Evolutionary conservation across 176 grass and related monocot species (phyloP), one percentile per base, ranked within the genome.

Genomic region (Oryza brachyantha): DNA sequence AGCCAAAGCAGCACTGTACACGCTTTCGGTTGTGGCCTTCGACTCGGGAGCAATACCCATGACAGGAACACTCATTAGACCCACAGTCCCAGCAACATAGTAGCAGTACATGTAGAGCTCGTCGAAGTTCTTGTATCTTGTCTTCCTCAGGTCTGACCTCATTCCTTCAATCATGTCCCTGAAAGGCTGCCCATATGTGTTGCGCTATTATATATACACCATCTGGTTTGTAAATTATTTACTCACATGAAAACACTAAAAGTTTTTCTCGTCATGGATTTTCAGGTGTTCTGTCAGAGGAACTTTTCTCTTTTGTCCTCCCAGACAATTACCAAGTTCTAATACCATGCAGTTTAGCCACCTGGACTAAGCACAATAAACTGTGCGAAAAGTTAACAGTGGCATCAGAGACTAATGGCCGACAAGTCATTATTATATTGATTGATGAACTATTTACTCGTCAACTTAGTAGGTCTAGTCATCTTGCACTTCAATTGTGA

Each of bases 31-130:
- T 22, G 90, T 90, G 3, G 95, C 90, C 79, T 79, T 91, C 11
- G 96, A 98, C 34, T 98, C 90, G 0, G 87, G 89, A 0, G 90
- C 90, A 5, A 94, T 94, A 36, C 92, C 96, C 96, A 98, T 98
- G 39, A 98, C 89, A 1, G 96, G 96, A 32, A 98, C 96, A 13
- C 96, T 98, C 96, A 98, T 94, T 1, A 98, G 48, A 10, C 92
- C 96, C 0, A 98, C 96, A 0, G 90, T 98, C 41, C 96, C 92
- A 1, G 92, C 96, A 4, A 98, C 96, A 4, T 98, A 98, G 82
- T 98, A 98, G 82, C 92, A 98, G 78, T 98, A 98, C 50, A 98
- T 91, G 78, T 98, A 98, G 29, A 98, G 86, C 84, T 98, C 96
- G 1, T 98, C 92, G 0, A 98, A 98, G 65, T 87, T 95, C 1